Evolutionary conservation across 306 rosid genomes (phyloP).

Genomic region (Herpetospermum pedunculosum): DNA sequence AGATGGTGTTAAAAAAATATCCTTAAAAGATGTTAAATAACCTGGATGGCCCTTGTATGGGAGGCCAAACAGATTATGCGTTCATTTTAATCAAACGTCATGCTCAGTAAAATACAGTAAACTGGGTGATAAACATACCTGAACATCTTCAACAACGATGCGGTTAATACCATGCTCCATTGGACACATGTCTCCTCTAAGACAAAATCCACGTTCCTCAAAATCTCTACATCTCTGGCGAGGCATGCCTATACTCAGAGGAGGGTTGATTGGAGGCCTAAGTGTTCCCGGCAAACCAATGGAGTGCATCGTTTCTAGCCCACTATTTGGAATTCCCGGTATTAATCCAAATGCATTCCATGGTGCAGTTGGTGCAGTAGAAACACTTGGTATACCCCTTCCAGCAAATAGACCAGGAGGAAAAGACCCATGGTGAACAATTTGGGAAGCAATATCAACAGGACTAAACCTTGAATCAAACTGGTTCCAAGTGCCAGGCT

Average conservation of each 20-base stretch:
- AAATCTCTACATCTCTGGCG: conserved; percentile 95
- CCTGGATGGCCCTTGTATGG: background rate
- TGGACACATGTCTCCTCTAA: conserved; percentile 99
- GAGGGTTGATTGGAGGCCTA: conserved; percentile 68
- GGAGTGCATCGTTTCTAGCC: conserved; percentile 75
- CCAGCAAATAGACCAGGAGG: conserved; percentile 64
- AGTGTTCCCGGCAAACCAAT: conserved; percentile 80
- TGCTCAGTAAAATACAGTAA: background rate
- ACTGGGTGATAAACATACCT: conserved; percentile 35
- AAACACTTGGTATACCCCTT: conserved; percentile 68
- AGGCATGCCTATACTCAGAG: conserved; percentile 66
- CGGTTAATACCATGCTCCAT: conserved; percentile 99
- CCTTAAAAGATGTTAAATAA: background rate
- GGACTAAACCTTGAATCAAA: conserved; percentile 75
- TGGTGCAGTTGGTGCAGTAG: conserved; percentile 65
- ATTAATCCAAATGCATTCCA: conserved; percentile 85
- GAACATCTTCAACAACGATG: conserved; percentile 95
- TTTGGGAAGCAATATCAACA: conserved; percentile 69
- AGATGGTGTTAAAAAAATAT: background rate
- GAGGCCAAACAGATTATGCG: background rate
- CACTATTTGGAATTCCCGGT: conserved; percentile 72
- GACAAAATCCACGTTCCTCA: conserved; percentile 99
- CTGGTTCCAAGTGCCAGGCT: conserved; percentile 68
- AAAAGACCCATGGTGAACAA: conserved; percentile 72
- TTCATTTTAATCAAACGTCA: background rate